Percentiles rank a stretch among this genome's conserved stretches.
These are phyloP conservation scores for Mycena rosella DNA, from an alignment of 768 basidiomycete genomes.

Conservation along the genomic window DNA sequence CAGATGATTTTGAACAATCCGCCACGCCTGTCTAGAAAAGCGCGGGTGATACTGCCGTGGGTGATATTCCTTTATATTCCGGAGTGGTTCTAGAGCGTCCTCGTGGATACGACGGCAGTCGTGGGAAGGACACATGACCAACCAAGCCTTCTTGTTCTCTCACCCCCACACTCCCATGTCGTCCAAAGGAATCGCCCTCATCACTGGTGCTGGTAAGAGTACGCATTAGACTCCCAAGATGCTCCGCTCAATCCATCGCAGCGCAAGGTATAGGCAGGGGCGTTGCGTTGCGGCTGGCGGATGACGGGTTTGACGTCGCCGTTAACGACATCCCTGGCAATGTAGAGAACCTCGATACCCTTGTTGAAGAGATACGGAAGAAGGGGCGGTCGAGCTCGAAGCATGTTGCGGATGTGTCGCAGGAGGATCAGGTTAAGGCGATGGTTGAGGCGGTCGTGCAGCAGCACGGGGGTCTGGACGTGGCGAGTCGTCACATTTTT, in stretches of 20 bases:
- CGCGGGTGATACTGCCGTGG: no score
- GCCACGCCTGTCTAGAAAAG: no score
- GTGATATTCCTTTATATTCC: no score
- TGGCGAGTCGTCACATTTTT: neutral
- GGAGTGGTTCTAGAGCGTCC: no score
- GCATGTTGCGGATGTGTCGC: slow-evolving; percentile 48
- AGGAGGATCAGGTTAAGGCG: slow-evolving; percentile 51
- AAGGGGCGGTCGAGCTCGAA: slow-evolving; percentile 19
- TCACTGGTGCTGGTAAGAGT: slow-evolving; percentile 50
- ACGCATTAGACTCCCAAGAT: neutral
- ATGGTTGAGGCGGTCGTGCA: slow-evolving; percentile 46
- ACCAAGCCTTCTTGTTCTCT: no score
- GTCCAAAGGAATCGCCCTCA: slow-evolving; percentile 44
- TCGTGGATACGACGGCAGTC: no score
- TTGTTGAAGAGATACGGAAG: slow-evolving; percentile 27
- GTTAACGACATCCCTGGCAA: slow-evolving; percentile 49
- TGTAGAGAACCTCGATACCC: slow-evolving; percentile 33
- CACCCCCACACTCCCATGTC: no score
- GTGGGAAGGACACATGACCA: no score
- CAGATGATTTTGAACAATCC: no score
- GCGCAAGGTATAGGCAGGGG: slow-evolving; percentile 45
- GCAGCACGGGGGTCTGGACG: neutral
- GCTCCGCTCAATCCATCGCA: neutral
- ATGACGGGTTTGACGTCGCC: slow-evolving; percentile 52
- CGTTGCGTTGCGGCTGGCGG: slow-evolving; percentile 50